These are phyloP conservation scores for Entoloma clypeatum DNA, from an alignment of 1,284 basidiomycete genomes.

Conservation along the genomic window DNA sequence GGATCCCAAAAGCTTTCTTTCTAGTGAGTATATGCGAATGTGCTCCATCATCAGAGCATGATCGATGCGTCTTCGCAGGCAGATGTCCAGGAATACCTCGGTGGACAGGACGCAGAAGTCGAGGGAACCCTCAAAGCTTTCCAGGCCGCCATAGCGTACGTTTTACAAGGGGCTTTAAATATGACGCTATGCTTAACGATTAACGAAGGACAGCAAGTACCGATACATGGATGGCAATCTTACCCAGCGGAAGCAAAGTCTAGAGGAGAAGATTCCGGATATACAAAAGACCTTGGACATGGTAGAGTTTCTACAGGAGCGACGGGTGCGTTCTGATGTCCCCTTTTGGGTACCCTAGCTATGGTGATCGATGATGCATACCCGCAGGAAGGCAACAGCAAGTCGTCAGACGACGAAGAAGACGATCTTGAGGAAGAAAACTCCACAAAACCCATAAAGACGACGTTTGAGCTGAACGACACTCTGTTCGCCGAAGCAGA, in stretches of 20 bases:
- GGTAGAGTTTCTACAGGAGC: conserved; percentile 79
- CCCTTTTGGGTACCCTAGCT: background rate
- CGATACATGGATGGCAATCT: conserved; percentile 95
- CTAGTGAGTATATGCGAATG: conserved; percentile 58
- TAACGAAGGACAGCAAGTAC: conserved; percentile 78
- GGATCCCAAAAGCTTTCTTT: conserved; percentile 94
- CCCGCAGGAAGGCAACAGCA: conserved; percentile 56
- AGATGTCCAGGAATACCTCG: conserved; percentile 86
- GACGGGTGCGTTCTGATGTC: conserved; percentile 46
- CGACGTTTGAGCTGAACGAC: conserved; percentile 95
- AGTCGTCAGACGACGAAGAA: conserved; percentile 45
- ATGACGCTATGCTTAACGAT: conserved; percentile 16
- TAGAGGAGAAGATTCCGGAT: conserved; percentile 96
- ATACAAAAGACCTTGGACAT: conserved; percentile 91
- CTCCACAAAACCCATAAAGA: conserved; percentile 59
- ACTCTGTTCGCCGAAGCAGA: conserved; percentile 92
- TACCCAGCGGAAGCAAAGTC: conserved; percentile 70
- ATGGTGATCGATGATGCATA: too few relatives aligned
- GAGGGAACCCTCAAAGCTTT: conserved; percentile 81
- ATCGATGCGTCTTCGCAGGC: conserved; percentile 26
- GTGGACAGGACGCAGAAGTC: conserved; percentile 75
- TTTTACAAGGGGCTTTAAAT: conserved; percentile 11
- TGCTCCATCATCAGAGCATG: background rate
- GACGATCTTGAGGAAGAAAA: conserved; percentile 45
- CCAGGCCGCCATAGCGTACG: conserved; percentile 91